Evolutionary conservation across 2,329 filamentous ascomycete genomes (phyloP).

Genomic region (Penicillium sp.): DNA sequence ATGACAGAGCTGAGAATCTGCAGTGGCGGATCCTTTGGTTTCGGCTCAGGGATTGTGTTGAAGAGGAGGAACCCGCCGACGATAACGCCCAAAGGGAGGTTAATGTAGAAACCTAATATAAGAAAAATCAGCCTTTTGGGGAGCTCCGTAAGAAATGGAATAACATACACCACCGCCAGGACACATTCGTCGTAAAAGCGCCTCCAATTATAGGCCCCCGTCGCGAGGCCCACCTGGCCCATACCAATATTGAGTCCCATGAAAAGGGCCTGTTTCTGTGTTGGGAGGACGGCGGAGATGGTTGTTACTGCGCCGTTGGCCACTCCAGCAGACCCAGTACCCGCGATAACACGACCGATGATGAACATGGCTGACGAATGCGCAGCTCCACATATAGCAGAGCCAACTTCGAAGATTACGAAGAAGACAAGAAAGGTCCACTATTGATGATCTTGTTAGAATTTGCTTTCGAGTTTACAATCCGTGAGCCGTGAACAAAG

Average conservation of each 20-base stretch:
- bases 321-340: constrained; percentile 26
- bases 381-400: constrained; percentile 26
- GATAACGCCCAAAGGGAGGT: constrained; percentile 37
- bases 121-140: neutral
- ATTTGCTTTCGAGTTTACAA: neutral
- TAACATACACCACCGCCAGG: constrained; percentile 38
- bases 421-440: constrained; percentile 34
- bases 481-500: neutral
- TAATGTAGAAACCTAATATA: constrained; percentile 37
- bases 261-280: constrained; percentile 17
- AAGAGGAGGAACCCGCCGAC: constrained; percentile 28
- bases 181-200: constrained; percentile 34
- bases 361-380: constrained; percentile 32
- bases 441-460: constrained; percentile 16
- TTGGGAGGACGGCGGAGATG: constrained; percentile 21
- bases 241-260: constrained; percentile 23
- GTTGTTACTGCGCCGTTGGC: constrained; percentile 21
- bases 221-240: constrained; percentile 15
- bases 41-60: constrained; percentile 30
- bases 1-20: constrained; percentile 24
- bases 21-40: constrained; percentile 18
- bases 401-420: constrained; percentile 39
- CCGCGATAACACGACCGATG: constrained; percentile 26
- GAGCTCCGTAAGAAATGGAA: neutral
- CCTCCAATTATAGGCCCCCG: constrained; percentile 40